phyloP scores from a whole-genome alignment of 371 early-diverging fungal genomes.

The Globomyces sp. region DNA sequence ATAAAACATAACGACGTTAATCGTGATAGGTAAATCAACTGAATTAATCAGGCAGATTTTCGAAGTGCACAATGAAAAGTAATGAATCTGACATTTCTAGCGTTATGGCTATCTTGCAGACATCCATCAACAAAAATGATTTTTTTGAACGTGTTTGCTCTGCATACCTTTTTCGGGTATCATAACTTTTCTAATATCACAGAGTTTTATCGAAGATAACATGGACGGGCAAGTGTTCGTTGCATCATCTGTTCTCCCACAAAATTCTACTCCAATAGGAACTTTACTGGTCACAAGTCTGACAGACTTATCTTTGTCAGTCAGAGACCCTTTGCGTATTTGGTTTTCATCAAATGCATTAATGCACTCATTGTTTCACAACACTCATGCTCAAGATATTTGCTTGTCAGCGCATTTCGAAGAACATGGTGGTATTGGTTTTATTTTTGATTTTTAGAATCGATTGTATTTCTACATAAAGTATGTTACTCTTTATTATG shows the following conservation, averaged over 20 bases:
- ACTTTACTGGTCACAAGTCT: conserved; percentile 67
- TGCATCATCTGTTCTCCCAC: background rate
- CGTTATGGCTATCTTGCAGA: conserved; percentile 30
- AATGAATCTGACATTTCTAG: conserved; percentile 6
- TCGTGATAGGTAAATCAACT: conserved; percentile 67
- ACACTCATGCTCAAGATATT: conserved; percentile 69
- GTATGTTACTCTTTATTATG: conserved; percentile 44
- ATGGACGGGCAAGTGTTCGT: conserved; percentile 15
- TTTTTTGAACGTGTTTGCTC: conserved; percentile 65
- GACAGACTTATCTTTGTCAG: conserved; percentile 69
- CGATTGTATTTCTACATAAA: conserved; percentile 54
- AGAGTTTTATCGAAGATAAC: conserved; percentile 2
- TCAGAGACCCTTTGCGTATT: conserved; percentile 74
- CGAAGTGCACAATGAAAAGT: too few species aligned
- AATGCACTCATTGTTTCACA: conserved; percentile 71
- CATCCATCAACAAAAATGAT: conserved; percentile 28
- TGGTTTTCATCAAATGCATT: conserved; percentile 89
- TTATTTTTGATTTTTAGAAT: conserved; percentile 33
- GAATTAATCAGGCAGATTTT: background rate
- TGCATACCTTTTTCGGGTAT: conserved; percentile 39
- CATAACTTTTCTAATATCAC: too few species aligned
- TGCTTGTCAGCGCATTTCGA: conserved; percentile 72
- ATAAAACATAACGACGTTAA: conserved; percentile 70
- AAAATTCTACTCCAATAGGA: conserved; percentile 3
- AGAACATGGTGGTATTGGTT: conserved; percentile 40